These are phyloP conservation scores for Leishmania tarentolae DNA, from an alignment of 208 protist species.

Conservation along the genomic window DNA sequence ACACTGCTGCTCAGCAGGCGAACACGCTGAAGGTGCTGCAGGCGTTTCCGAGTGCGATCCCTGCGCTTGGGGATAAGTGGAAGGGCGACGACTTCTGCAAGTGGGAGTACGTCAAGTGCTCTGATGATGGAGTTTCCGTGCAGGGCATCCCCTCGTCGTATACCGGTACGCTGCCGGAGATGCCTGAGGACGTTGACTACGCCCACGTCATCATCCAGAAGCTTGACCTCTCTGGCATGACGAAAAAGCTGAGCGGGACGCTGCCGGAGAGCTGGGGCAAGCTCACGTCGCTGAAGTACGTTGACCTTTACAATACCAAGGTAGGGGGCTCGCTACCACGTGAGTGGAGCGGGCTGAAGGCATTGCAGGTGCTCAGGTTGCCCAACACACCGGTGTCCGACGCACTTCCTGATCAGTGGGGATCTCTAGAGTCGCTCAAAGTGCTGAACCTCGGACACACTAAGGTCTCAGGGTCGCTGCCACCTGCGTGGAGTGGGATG, in stretches of 20 bases:
- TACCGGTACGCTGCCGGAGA: constrained; percentile 13
- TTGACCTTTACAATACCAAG: too few species aligned
- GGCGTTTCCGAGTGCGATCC: constrained; percentile 11
- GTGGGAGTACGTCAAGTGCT: not conserved
- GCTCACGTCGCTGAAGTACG: too few species aligned
- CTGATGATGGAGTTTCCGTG: too few species aligned
- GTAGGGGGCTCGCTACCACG: too few species aligned
- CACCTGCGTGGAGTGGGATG: not conserved
- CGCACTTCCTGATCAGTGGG: too few species aligned
- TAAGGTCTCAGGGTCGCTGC: constrained; percentile 9
- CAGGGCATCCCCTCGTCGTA: too few species aligned
- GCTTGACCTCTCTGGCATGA: constrained; percentile 2
- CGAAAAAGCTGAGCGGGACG: not conserved
- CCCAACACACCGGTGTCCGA: too few species aligned
- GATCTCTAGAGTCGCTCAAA: too few species aligned
- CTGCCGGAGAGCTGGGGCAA: constrained; percentile 1
- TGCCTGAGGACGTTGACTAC: constrained; percentile 13
- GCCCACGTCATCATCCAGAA: not conserved
- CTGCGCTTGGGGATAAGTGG: not conserved
- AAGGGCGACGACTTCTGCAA: constrained; percentile 7
- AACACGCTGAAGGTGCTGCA: constrained; percentile 9
- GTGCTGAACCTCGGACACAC: too few species aligned
- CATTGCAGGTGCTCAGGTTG: too few species aligned
- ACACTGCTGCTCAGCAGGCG: constrained; percentile 2
- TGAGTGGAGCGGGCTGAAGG: too few species aligned